Evolutionary conservation across 768 basidiomycete genomes (phyloP).

Genomic region (Coprinopsis marcescibilis): DNA sequence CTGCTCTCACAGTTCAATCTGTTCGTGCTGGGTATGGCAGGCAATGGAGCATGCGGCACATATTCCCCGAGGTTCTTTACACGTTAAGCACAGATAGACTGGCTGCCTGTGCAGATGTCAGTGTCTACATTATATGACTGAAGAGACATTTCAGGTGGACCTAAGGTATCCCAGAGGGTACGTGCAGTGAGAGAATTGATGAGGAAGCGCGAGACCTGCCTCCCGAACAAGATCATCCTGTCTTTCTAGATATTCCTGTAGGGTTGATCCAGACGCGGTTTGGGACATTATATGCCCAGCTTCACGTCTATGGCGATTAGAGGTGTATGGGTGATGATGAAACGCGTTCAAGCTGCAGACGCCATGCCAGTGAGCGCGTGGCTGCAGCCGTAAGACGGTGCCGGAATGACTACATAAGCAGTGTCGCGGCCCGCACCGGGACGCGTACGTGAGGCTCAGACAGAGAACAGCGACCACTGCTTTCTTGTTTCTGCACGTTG

Average conservation of each 20-base stretch:
- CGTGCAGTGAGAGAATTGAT: conserved; percentile 63
- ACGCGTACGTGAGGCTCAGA: too few relatives aligned
- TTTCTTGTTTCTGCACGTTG: too few relatives aligned
- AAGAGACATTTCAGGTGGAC: conserved; percentile 18
- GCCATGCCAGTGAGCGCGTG: too few relatives aligned
- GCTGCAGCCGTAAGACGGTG: too few relatives aligned
- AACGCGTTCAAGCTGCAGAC: too few relatives aligned
- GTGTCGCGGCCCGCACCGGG: too few relatives aligned
- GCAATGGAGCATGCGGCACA: conserved; percentile 83
- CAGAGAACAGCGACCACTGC: too few relatives aligned
- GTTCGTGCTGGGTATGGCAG: conserved; percentile 83
- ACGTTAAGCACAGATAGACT: conserved; percentile 77
- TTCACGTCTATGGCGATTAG: too few relatives aligned
- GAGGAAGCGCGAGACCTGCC: conserved; percentile 53
- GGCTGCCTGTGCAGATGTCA: conserved; percentile 48
- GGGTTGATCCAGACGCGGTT: conserved; percentile 32
- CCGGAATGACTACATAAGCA: too few relatives aligned
- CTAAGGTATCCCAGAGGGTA: conserved; percentile 52
- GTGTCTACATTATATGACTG: conserved; percentile 10
- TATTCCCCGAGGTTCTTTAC: conserved; percentile 59
- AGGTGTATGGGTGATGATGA: too few relatives aligned
- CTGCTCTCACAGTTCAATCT: conserved; percentile 59
- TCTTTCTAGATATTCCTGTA: conserved; percentile 40
- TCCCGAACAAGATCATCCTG: conserved; percentile 46
- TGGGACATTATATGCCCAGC: too few relatives aligned